phyloP scores from a whole-genome alignment of 208 protist species.

The Trypanosoma caninum region DNA sequence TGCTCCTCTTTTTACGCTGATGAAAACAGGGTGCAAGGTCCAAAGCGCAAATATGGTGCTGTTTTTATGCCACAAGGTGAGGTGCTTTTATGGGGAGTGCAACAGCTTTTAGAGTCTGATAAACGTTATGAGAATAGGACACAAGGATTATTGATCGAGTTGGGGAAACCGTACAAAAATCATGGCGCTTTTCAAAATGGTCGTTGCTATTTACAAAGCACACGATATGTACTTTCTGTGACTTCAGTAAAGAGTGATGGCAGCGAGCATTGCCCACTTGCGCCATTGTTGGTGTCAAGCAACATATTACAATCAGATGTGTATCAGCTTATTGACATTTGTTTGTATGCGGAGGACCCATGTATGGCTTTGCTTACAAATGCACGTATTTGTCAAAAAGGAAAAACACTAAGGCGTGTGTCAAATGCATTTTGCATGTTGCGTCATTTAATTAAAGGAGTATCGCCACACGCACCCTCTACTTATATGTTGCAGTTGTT shows the following conservation, averaged over 20 bases:
- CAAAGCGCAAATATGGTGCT: slow-evolving; percentile 31
- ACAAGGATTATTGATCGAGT: too few relatives aligned
- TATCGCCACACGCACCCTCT: background rate
- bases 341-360: slow-evolving; percentile 15
- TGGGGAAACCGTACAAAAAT: too few relatives aligned
- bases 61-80: slow-evolving; percentile 46
- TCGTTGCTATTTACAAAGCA: too few relatives aligned
- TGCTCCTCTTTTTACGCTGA: too few relatives aligned
- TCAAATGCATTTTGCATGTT: slow-evolving; percentile 17
- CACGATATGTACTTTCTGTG: background rate
- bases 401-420: background rate
- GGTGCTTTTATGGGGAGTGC: slow-evolving; percentile 36
- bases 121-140: background rate
- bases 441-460: slow-evolving; percentile 18
- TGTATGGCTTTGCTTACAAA: slow-evolving; percentile 3
- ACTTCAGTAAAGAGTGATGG: background rate
- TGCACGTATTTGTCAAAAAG: slow-evolving; percentile 7
- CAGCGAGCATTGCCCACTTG: background rate
- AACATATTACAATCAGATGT: slow-evolving; percentile 8
- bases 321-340: slow-evolving; percentile 15
- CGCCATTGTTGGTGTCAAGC: slow-evolving; percentile 11
- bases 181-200: too few relatives aligned
- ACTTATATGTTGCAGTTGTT: slow-evolving; percentile 29
- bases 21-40: slow-evolving; percentile 9
- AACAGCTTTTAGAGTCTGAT: background rate